Evolutionary conservation across 805 yeast species (phyloP).

Genomic region (Metschnikowia arizonensis): DNA sequence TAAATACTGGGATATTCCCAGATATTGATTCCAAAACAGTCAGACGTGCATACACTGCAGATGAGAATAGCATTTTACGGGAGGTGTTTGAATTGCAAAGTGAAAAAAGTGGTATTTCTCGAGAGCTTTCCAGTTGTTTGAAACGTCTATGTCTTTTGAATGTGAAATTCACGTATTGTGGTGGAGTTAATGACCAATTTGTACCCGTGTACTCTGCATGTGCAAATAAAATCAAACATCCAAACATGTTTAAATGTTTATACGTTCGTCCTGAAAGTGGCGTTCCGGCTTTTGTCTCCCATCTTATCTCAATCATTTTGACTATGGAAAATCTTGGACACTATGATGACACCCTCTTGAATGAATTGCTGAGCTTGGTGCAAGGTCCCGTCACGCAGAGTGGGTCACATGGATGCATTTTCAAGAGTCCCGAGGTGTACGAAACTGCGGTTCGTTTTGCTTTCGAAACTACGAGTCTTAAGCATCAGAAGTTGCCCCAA

Average conservation of each 20-base stretch:
- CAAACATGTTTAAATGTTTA: conserved; percentile 33
- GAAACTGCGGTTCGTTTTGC: conserved; percentile 27
- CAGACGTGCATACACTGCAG: conserved; percentile 32
- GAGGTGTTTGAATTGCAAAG: conserved; percentile 35
- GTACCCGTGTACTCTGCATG: conserved; percentile 35
- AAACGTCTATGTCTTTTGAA: conserved; percentile 20
- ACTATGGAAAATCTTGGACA: conserved; percentile 36
- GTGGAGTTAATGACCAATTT: conserved; percentile 33
- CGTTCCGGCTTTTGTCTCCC: conserved; percentile 27
- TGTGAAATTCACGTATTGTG: conserved; percentile 36
- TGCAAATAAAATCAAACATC: conserved; percentile 29
- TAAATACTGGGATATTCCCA: conserved; percentile 28
- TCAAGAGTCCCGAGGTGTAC: conserved; percentile 25
- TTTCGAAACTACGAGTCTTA: conserved; percentile 35
- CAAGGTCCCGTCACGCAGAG: conserved; percentile 20
- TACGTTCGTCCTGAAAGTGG: conserved; percentile 18
- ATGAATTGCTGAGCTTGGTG: conserved; percentile 29
- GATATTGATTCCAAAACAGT: conserved; percentile 35
- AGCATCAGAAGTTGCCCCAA: conserved; percentile 5
- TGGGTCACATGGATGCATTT: conserved; percentile 29
- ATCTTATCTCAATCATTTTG: conserved; percentile 26
- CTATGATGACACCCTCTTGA: conserved; percentile 28
- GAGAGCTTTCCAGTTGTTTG: conserved; percentile 20
- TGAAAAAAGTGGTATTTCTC: conserved; percentile 16
- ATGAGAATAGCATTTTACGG: conserved; percentile 34